Conservation (phyloP, 495 filamentous ascomycete species). For the Xylaria longipes region DNA sequence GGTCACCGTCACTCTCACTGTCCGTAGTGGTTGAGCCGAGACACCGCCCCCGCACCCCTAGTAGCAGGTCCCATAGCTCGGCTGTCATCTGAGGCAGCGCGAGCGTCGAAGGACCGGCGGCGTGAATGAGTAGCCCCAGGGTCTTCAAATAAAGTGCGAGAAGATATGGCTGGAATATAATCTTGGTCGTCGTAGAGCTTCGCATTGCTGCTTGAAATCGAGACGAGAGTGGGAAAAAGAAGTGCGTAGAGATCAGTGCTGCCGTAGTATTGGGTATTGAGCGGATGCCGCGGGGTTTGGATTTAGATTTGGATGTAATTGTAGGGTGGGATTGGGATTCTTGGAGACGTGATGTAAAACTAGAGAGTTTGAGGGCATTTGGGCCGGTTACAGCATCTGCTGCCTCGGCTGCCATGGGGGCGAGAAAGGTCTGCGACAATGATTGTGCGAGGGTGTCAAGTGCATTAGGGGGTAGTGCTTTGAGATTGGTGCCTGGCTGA, state of each 20-base stretch:
- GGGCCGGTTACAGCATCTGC: constrained; percentile 76
- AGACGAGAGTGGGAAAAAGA: constrained; percentile 80
- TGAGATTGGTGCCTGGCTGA: constrained; percentile 41
- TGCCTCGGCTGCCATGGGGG: constrained; percentile 77
- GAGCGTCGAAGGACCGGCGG: constrained; percentile 67
- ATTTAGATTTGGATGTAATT: constrained; percentile 27
- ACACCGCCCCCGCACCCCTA: constrained; percentile 52
- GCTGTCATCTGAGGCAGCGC: constrained; percentile 70
- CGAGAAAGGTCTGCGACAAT: constrained; percentile 72
- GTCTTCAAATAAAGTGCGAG: constrained; percentile 70
- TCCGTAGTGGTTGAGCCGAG: constrained; percentile 30
- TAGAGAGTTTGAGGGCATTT: constrained; percentile 76
- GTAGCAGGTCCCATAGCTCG: constrained; percentile 72
- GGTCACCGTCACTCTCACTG: constrained; percentile 50
- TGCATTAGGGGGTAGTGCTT: constrained; percentile 61
- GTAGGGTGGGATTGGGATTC: constrained; percentile 25
- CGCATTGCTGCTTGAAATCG: constrained; percentile 62
- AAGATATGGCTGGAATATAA: constrained; percentile 66
- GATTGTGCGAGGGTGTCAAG: constrained; percentile 65
- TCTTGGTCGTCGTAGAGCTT: constrained; percentile 47
- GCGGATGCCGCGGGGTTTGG: constrained; percentile 62
- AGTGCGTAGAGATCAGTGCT: constrained; percentile 71
- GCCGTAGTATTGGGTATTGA: constrained; percentile 77
- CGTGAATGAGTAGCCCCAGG: constrained; percentile 67
- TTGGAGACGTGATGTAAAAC: constrained; percentile 51